Percentiles rank a stretch among this genome's conserved stretches.
phyloP scores from a whole-genome alignment of 225 moss, liverwort and hornwort species.

The Antitrichia curtipendula region DNA sequence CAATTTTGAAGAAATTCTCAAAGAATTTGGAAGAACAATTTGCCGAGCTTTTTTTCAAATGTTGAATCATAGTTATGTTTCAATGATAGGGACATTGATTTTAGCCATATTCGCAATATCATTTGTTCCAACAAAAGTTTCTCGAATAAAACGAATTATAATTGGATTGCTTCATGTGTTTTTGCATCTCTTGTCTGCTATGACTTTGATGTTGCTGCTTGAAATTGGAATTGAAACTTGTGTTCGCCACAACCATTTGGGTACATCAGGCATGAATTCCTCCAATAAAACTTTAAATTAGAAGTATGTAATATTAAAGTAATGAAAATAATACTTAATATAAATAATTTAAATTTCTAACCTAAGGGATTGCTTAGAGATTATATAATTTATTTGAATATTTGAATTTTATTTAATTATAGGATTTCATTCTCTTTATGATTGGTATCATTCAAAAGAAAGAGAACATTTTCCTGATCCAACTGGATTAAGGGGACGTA shows the following conservation, averaged over 20 bases:
- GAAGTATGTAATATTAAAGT: too few relatives aligned
- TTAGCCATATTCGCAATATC: constrained; percentile 16
- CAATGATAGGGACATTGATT: constrained; percentile 1
- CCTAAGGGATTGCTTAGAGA: too few relatives aligned
- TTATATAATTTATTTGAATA: too few relatives aligned
- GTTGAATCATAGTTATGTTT: constrained; percentile 36
- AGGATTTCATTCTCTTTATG: constrained; percentile 47
- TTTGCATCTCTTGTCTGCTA: constrained; percentile 27
- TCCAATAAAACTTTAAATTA: neutral
- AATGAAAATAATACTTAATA: neutral
- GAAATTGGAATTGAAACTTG: constrained; percentile 54
- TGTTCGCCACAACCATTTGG: constrained; percentile 38
- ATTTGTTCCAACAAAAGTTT: constrained; percentile 39
- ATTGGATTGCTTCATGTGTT: constrained; percentile 32
- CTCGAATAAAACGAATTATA: neutral
- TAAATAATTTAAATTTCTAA: too few relatives aligned
- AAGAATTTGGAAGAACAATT: constrained; percentile 15
- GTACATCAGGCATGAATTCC: constrained; percentile 1
- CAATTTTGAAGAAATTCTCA: neutral
- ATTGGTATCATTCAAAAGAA: constrained; percentile 50
- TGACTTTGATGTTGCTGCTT: constrained; percentile 40
- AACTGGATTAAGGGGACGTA: constrained; percentile 23
- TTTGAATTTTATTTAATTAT: neutral
- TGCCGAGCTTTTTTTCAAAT: constrained; percentile 13
- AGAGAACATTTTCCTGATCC: constrained; percentile 49